Base-by-base conservation (phyloP, 345 rosid species). In the Dovyalis caffra region DNA sequence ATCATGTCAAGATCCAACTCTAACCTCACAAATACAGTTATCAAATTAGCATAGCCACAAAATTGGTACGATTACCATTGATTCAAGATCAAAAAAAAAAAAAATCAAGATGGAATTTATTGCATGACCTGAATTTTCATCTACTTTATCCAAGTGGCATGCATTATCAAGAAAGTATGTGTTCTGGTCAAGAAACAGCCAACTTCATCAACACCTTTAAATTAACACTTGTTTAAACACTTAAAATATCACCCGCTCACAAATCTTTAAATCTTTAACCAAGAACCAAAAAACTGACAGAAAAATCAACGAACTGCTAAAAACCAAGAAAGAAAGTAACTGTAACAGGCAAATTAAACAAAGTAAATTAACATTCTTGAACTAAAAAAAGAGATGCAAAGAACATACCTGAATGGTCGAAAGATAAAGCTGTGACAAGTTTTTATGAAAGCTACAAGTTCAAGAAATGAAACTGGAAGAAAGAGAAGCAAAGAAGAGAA, bases 131-230 rank as follows among this genome's bases (percentile, higher is more conserved):
- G 58, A 49, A 61, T 16, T 11, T 40, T 45, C 15, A 65, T 79
- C 78, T 66, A 73, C 76, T 37, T 21, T 34, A 62, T 4, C 49
- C 23, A 64, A 38, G 38, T 70, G 58, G 34, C 64, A 64, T 64
- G 34, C 49, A 64, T 70, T 62, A 65, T 63, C 63, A 49, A 76
- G 65, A 71, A 32, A 53, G 38, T 21, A 66, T 10, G 53, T 20
- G 10, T 28, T 70, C 37, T 28, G 66, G 20, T 8, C 38, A 43
- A 40, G 49, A 68, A 56, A 33, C 26, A 53, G 63, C 65, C 4
- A 58, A 49, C 32, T 8, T 37, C 58, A 64, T 56, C 3, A 23
- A 37, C 18, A 20, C 3, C 53, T 33, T 40, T 32, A 10, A 45
- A 61, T 31, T 12, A 29, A 33, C 45, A 20, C 40, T 72, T 43